Percentiles rank a stretch among this genome's conserved stretches.
phyloP scores from a whole-genome alignment of 2,329 filamentous ascomycete species.

The Cladophialophora yegresii region DNA sequence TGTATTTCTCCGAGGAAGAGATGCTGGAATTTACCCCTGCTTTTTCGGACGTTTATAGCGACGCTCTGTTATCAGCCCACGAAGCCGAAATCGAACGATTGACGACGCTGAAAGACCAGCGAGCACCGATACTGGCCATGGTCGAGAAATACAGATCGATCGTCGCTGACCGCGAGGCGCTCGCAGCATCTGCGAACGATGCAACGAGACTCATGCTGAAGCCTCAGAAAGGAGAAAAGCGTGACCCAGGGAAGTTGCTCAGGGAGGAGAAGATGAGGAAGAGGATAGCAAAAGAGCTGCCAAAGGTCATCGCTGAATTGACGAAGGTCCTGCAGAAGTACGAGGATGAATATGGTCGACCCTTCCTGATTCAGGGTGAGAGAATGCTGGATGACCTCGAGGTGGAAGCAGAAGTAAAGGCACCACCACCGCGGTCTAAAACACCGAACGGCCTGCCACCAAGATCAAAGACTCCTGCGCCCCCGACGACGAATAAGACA shows the following conservation, averaged over 20 bases:
- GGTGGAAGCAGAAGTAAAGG: constrained; percentile 57
- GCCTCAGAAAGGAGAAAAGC: constrained; percentile 87
- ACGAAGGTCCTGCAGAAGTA: constrained; percentile 77
- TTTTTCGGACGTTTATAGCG: constrained; percentile 95
- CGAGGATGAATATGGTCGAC: constrained; percentile 91
- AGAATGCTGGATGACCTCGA: constrained; percentile 86
- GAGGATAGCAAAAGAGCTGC: constrained; percentile 91
- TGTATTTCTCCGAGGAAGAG: constrained; percentile 96
- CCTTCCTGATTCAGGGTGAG: constrained; percentile 90
- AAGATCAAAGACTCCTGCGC: constrained; percentile 51
- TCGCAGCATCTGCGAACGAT: constrained; percentile 89
- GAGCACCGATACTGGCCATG: constrained; percentile 76
- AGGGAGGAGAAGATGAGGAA: constrained; percentile 99
- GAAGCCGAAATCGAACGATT: constrained; percentile 85
- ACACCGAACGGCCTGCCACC: constrained; percentile 68
- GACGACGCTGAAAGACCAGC: constrained; percentile 80
- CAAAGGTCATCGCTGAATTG: constrained; percentile 85
- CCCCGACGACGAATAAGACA: constrained; percentile 32
- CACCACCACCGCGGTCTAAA: constrained; percentile 68
- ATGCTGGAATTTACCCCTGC: constrained; percentile 98
- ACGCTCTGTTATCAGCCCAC: constrained; percentile 90
- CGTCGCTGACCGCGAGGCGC: constrained; percentile 80
- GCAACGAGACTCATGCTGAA: constrained; percentile 89
- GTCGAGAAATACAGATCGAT: constrained; percentile 82
- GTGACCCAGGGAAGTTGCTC: constrained; percentile 89